Percentiles rank a stretch among this genome's conserved stretches.
Evolutionary conservation across 305 asterid genomes (phyloP).

Genomic region (Euphrasia arctica): DNA sequence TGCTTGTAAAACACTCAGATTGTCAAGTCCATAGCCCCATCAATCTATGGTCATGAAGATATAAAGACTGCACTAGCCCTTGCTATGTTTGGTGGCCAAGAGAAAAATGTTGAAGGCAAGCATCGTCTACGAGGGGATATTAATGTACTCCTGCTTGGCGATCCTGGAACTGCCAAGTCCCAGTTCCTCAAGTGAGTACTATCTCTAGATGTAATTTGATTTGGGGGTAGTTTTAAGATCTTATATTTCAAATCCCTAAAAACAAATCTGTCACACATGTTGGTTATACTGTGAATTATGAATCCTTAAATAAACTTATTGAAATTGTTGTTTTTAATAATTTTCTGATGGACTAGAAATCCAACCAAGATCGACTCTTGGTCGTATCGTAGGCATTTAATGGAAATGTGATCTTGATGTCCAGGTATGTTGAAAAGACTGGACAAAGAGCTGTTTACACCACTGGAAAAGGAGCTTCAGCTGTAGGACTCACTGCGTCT

Average conservation of each 20-base stretch:
- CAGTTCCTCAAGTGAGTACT: constrained; percentile 85
- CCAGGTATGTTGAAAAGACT: constrained; percentile 92
- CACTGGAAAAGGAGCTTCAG: constrained; percentile 99
- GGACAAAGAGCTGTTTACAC: constrained; percentile 98
- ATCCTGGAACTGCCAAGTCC: constrained; percentile 99
- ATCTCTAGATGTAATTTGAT: constrained; percentile 17
- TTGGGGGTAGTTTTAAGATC: background rate
- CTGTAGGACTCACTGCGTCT: constrained; percentile 95
- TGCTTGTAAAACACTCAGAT: constrained; percentile 43
- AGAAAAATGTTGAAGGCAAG: constrained; percentile 86
- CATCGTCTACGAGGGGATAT: constrained; percentile 90
- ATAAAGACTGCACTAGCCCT: constrained; percentile 95
- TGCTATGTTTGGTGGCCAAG: constrained; percentile 98
- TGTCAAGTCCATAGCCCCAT: constrained; percentile 91
- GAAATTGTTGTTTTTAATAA: background rate
- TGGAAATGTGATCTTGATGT: constrained; percentile 3
- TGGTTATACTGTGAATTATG: constrained; percentile 3
- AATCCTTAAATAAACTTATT: background rate
- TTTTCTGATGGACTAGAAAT: background rate
- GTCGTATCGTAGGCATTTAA: background rate
- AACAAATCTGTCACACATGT: constrained; percentile 3
- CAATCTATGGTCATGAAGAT: constrained; percentile 96
- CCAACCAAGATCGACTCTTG: background rate
- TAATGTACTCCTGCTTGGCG: constrained; percentile 92
- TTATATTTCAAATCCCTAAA: background rate